These are phyloP conservation scores for Stevia rebaudiana DNA, from an alignment of 140 eudicot genomes.

Conservation along the genomic window DNA sequence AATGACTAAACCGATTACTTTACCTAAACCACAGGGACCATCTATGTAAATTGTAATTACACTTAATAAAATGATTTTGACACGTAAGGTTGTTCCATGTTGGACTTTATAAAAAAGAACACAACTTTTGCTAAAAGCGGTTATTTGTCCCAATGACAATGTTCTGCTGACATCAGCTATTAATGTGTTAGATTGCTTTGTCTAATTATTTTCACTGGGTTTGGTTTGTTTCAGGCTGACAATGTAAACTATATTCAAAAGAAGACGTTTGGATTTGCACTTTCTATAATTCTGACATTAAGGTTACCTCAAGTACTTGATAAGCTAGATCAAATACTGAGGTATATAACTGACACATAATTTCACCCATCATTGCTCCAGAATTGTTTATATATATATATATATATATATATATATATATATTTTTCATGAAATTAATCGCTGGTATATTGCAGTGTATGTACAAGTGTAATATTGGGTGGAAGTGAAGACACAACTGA, in stretches of 20 bases:
- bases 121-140: neutral
- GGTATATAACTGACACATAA: conserved; percentile 32
- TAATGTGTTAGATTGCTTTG: neutral
- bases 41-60: no score
- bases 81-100: neutral
- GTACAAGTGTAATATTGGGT: conserved; percentile 91
- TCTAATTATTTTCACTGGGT: conserved; percentile 9
- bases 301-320: conserved; percentile 90
- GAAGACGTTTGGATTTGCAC: conserved; percentile 76
- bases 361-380: conserved; percentile 3
- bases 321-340: conserved; percentile 72
- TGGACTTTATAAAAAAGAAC: neutral
- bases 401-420: conserved; percentile 6
- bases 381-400: conserved; percentile 8
- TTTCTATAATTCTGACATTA: conserved; percentile 75
- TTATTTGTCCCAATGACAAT: neutral
- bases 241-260: conserved; percentile 74
- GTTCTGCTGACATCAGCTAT: neutral
- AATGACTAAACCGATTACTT: no score
- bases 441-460: conserved; percentile 43
- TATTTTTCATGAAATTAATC: conserved; percentile 6
- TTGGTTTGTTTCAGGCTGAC: conserved; percentile 56
- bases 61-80: neutral
- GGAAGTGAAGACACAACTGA: conserved; percentile 75
- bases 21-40: no score